A percentile compares a stretch with the other conserved stretches of the same genome.
Conservation (phyloP, 768 basidiomycete genomes). For the Harrya chromipes region DNA sequence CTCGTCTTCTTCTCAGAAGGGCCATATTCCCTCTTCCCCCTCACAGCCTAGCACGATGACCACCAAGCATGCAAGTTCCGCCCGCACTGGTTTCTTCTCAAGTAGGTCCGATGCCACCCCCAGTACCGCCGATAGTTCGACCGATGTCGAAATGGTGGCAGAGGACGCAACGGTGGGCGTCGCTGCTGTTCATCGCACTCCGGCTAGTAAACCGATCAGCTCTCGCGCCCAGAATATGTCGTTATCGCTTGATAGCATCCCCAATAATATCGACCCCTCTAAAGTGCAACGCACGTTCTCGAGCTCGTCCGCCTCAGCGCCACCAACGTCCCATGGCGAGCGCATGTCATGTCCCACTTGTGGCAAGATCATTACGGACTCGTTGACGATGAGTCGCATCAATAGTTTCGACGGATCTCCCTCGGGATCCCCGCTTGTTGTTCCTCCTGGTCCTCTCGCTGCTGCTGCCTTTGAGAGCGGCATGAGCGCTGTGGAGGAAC, state of each 20-base stretch:
- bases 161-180: constrained; percentile 26
- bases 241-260: constrained; percentile 52
- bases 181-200: constrained; percentile 21
- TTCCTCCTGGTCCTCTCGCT: constrained; percentile 54
- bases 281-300: constrained; percentile 31
- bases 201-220: constrained; percentile 23
- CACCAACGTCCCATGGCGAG: constrained; percentile 40
- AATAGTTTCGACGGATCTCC: constrained; percentile 26
- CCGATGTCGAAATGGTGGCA: constrained; percentile 30
- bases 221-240: constrained; percentile 40
- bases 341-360: constrained; percentile 53
- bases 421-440: constrained; percentile 40
- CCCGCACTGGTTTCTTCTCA: constrained; percentile 23
- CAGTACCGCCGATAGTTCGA: constrained; percentile 8
- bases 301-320: constrained; percentile 40
- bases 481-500: constrained; percentile 72
- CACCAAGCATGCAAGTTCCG: constrained; percentile 11
- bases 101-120: constrained; percentile 20
- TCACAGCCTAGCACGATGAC: constrained; percentile 26
- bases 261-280: constrained; percentile 36
- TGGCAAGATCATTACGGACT: constrained; percentile 48
- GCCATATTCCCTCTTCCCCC: constrained; percentile 8
- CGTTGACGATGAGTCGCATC: constrained; percentile 34
- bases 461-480: constrained; percentile 56
- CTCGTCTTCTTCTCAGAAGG: constrained; percentile 27